Evolutionary conservation across 1,284 basidiomycete genomes (phyloP).

Genomic region (Ustilago trichophora): DNA sequence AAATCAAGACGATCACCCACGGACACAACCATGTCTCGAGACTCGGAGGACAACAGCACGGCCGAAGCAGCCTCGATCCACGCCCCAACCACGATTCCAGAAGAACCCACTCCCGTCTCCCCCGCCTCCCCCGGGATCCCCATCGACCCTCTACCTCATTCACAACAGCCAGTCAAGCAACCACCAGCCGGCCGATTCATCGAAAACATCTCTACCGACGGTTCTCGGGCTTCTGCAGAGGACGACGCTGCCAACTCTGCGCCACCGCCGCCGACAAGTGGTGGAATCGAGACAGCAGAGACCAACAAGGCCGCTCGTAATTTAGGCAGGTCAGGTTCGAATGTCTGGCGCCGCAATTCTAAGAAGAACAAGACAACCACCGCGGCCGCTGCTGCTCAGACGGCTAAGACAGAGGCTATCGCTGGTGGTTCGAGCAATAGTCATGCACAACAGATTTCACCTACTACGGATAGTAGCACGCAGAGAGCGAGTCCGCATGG

Average conservation of each 20-base stretch:
- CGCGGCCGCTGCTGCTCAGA: too few species aligned
- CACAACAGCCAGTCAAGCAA: too few species aligned
- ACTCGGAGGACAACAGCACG: slow-evolving; percentile 1
- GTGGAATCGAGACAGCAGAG: too few species aligned
- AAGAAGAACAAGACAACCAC: slow-evolving; percentile 11
- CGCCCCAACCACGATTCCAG: slow-evolving; percentile 34
- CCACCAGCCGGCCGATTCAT: slow-evolving; percentile 32
- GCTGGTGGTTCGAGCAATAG: background rate
- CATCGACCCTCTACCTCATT: background rate
- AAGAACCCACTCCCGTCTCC: slow-evolving; percentile 25
- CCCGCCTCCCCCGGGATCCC: slow-evolving; percentile 13
- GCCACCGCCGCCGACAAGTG: too few species aligned
- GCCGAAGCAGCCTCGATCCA: slow-evolving; percentile 10
- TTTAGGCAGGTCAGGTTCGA: background rate
- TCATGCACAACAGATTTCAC: slow-evolving; percentile 1
- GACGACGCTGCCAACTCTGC: background rate
- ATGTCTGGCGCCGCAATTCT: slow-evolving; percentile 9
- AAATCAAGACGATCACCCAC: too few species aligned
- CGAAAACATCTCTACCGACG: slow-evolving; percentile 37
- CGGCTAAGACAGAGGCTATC: background rate
- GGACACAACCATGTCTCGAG: slow-evolving; percentile 2
- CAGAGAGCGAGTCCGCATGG: slow-evolving; percentile 19
- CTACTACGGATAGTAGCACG: slow-evolving; percentile 17
- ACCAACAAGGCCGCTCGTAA: background rate
- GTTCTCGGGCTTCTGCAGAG: slow-evolving; percentile 39